These are phyloP conservation scores for Protomyces gravidus DNA, from an alignment of 1,139 yeast species.

Conservation along the genomic window DNA sequence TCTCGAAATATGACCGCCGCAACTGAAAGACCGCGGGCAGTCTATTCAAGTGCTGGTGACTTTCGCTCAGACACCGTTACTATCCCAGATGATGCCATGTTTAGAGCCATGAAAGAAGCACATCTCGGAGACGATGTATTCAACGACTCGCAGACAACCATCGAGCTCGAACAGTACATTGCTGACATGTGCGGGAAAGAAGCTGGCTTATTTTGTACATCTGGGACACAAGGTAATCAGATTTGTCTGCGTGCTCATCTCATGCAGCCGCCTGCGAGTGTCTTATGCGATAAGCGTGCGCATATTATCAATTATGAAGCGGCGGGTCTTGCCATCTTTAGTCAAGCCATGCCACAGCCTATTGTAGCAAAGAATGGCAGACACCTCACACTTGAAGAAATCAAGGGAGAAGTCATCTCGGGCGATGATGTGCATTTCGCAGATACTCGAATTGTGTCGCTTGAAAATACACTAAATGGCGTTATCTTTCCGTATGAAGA, in stretches of 20 bases:
- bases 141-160: constrained; percentile 71
- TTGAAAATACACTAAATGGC: constrained; percentile 88
- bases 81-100: constrained; percentile 77
- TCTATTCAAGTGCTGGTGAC: constrained; percentile 19
- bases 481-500: constrained; percentile 77
- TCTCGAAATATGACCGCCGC: neutral
- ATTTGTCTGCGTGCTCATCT: constrained; percentile 74
- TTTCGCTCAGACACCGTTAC: constrained; percentile 69
- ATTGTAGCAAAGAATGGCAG: constrained; percentile 68
- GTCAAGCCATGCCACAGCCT: constrained; percentile 90
- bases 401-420: constrained; percentile 58
- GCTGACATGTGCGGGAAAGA: constrained; percentile 73
- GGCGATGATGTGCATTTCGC: constrained; percentile 85
- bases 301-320: constrained; percentile 84
- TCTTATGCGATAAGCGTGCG: constrained; percentile 78
- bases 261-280: constrained; percentile 78
- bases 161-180: constrained; percentile 60
- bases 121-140: constrained; percentile 85
- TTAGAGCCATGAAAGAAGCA: constrained; percentile 56
- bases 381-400: constrained; percentile 75
- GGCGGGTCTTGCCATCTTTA: constrained; percentile 81
- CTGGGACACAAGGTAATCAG: constrained; percentile 91
- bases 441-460: constrained; percentile 76
- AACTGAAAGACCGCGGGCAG: constrained; percentile 10
- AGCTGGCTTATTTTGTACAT: constrained; percentile 76